Conservation (phyloP, 2,329 filamentous ascomycete genomes). For the Beauveria scarabaeidicola region DNA sequence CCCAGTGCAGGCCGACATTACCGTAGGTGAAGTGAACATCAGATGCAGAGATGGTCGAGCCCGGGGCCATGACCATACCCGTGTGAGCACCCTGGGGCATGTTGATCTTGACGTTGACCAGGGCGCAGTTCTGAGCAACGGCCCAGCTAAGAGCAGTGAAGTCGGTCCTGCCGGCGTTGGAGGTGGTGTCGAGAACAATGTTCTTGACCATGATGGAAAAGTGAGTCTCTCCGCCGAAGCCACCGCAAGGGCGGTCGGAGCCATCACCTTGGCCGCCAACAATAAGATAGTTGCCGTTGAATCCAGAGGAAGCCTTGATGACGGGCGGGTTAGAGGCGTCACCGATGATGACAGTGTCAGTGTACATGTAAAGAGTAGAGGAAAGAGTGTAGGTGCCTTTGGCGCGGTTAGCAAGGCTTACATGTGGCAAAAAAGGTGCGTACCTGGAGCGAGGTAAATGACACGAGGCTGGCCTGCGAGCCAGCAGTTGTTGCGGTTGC, state of each 20-base stretch:
- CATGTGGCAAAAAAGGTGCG: background rate
- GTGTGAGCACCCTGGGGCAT: constrained; percentile 14
- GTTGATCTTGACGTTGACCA: constrained; percentile 15
- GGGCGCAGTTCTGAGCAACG: constrained; percentile 16
- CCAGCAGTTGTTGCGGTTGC: constrained; percentile 15
- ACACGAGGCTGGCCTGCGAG: constrained; percentile 16
- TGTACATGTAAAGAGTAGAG: constrained; percentile 13
- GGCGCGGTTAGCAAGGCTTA: background rate
- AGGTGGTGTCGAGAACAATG: constrained; percentile 15
- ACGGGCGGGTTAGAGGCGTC: constrained; percentile 62
- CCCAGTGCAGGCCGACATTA: constrained; percentile 16
- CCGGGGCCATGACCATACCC: constrained; percentile 12
- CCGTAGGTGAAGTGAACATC: constrained; percentile 15
- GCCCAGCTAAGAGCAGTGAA: constrained; percentile 16
- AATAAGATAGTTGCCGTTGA: constrained; percentile 42
- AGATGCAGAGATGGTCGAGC: constrained; percentile 15
- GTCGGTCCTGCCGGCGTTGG: constrained; percentile 10
- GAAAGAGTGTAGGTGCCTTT: constrained; percentile 15
- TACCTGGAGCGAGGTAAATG: constrained; percentile 15
- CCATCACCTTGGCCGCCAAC: constrained; percentile 15
- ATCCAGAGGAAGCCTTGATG: constrained; percentile 58
- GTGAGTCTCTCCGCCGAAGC: constrained; percentile 15
- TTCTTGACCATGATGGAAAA: constrained; percentile 18
- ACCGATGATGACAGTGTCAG: constrained; percentile 70
- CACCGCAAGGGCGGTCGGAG: constrained; percentile 10